phyloP scores from a whole-genome alignment of 306 rosid genomes.

The Ammopiptanthus mongolicus region DNA sequence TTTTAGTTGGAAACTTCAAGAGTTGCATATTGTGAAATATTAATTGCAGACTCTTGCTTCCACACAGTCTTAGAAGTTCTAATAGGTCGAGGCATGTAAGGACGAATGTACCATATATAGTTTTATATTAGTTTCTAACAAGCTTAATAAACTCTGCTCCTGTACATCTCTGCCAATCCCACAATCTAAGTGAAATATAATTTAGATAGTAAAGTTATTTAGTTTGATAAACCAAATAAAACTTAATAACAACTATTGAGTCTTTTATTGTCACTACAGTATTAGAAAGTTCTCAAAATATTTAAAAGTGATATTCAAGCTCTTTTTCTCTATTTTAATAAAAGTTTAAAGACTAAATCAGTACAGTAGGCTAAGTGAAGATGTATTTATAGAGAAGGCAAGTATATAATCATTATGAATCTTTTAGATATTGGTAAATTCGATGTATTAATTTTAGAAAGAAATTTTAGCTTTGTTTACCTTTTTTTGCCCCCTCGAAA shows the following conservation, averaged over 20 bases:
- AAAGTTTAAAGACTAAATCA: too few species aligned
- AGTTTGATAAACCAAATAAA: neutral
- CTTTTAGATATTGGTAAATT: too few species aligned
- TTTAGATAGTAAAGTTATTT: neutral
- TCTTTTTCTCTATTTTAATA: neutral
- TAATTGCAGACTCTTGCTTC: slow-evolving; percentile 5
- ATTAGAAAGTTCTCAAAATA: neutral
- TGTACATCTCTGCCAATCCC: neutral
- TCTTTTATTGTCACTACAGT: neutral
- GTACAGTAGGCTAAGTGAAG: too few species aligned
- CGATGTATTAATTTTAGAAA: too few species aligned
- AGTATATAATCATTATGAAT: too few species aligned
- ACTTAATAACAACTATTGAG: neutral
- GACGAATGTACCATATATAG: neutral
- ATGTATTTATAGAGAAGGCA: too few species aligned
- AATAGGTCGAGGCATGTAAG: neutral
- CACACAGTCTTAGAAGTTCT: neutral
- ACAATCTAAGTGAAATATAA: neutral
- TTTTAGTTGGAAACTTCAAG: slow-evolving; percentile 27
- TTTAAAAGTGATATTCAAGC: neutral
- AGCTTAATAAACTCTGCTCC: neutral
- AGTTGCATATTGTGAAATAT: slow-evolving; percentile 10
- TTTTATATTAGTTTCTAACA: neutral
- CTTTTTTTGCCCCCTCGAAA: too few species aligned
- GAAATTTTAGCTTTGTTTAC: too few species aligned